Evolutionary conservation across 768 basidiomycete species (phyloP).

Genomic region (Boletus reticulatus): DNA sequence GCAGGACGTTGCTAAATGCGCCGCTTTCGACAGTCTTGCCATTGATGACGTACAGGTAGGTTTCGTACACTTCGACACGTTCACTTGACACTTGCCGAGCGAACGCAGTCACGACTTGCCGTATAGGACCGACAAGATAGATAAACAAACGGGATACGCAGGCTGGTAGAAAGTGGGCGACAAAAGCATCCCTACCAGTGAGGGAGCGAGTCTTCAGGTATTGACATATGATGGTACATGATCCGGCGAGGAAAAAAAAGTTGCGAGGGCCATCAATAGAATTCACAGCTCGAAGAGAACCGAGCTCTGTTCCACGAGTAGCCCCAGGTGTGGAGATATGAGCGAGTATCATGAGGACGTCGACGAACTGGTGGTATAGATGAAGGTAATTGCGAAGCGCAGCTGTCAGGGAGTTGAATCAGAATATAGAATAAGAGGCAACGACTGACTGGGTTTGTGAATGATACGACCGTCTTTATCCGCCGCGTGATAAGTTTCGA

Average conservation of each 20-base stretch:
- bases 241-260: neutral
- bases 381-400: neutral
- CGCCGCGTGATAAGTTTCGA: neutral
- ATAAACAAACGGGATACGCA: neutral
- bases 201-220: neutral
- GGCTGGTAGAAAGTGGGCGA: neutral
- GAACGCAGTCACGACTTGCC: too few species aligned
- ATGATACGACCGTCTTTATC: neutral
- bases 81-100: neutral
- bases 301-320: neutral
- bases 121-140: neutral
- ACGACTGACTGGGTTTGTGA: neutral
- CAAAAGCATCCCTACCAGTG: neutral
- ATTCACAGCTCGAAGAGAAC: neutral
- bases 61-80: neutral
- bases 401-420: neutral
- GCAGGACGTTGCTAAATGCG: neutral
- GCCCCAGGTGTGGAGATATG: neutral
- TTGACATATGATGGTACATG: conserved; percentile 1
- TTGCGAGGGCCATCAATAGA: neutral
- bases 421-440: neutral
- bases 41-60: neutral
- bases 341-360: neutral
- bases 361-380: neutral
- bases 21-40: neutral